Evolutionary conservation across 495 filamentous ascomycete species (phyloP).

Genomic region (Neurospora sp.): DNA sequence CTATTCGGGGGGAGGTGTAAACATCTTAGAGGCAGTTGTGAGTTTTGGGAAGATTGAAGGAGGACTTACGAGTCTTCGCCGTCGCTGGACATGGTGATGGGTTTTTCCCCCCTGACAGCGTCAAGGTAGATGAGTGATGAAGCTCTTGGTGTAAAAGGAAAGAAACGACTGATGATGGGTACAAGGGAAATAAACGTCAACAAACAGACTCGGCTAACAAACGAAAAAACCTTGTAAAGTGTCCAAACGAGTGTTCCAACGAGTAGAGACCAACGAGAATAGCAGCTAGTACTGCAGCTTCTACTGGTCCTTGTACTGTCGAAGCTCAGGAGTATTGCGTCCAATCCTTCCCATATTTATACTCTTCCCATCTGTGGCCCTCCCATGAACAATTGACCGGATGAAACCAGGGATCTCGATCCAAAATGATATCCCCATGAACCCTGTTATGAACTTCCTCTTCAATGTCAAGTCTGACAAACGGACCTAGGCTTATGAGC

Average conservation of each 20-base stretch:
- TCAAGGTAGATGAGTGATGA: not conserved
- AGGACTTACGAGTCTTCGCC: not conserved
- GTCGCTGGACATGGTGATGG: not conserved
- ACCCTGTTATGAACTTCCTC: not conserved
- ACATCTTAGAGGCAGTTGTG: not conserved
- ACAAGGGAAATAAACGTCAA: not conserved
- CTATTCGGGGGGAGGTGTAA: not conserved
- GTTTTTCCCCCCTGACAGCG: not conserved
- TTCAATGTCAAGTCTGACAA: not conserved
- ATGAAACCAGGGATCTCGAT: not conserved
- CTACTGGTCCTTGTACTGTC: not conserved
- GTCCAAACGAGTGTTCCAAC: not conserved
- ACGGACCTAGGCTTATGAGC: not conserved
- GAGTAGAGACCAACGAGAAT: not conserved
- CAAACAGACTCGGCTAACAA: not conserved
- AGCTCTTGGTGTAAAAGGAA: not conserved
- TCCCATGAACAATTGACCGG: not conserved
- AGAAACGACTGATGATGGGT: not conserved
- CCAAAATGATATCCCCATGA: not conserved
- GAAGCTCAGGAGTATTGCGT: not conserved
- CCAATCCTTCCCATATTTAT: not conserved
- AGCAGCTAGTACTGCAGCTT: not conserved
- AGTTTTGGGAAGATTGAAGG: not conserved
- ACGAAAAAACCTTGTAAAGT: not conserved
- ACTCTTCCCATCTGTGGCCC: not conserved